Conservation (phyloP, 164 flowering plant species). For the Buxus sempervirens region DNA sequence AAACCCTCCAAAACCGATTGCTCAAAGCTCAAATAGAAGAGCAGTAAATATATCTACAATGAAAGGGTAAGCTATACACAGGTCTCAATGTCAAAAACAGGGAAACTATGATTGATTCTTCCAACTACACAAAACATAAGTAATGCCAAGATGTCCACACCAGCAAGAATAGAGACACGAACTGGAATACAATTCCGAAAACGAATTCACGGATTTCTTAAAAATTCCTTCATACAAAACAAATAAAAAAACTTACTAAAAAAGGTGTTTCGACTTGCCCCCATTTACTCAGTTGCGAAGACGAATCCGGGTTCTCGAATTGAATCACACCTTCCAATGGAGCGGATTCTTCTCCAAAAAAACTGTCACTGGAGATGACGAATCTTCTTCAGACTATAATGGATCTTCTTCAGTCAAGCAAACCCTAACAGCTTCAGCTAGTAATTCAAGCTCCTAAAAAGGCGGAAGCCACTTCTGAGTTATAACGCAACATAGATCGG, state of each 20-base stretch:
- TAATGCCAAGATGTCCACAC: constrained; percentile 82
- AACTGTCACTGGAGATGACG: no score
- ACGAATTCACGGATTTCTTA: no score
- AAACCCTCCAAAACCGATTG: neutral
- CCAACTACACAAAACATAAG: constrained; percentile 81
- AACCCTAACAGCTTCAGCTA: no score
- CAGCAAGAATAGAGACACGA: constrained; percentile 69
- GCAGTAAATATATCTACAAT: constrained; percentile 57
- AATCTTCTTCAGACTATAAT: no score
- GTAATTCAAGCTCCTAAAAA: no score
- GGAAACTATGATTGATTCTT: constrained; percentile 80
- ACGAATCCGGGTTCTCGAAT: constrained; percentile 61
- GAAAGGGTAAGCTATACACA: constrained; percentile 84
- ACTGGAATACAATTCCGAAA: constrained; percentile 23
- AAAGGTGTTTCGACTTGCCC: constrained; percentile 51
- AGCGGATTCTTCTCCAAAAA: constrained; percentile 51
- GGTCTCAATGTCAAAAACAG: constrained; percentile 66
- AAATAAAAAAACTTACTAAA: no score
- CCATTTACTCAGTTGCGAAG: constrained; percentile 55
- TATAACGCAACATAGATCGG: no score
- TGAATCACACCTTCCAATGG: constrained; percentile 95
- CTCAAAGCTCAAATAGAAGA: neutral
- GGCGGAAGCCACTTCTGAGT: no score
- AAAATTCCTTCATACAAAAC: neutral
- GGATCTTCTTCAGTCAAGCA: no score